Evolutionary conservation across 768 basidiomycete species (phyloP).

Genomic region (Austroboletus festivus): DNA sequence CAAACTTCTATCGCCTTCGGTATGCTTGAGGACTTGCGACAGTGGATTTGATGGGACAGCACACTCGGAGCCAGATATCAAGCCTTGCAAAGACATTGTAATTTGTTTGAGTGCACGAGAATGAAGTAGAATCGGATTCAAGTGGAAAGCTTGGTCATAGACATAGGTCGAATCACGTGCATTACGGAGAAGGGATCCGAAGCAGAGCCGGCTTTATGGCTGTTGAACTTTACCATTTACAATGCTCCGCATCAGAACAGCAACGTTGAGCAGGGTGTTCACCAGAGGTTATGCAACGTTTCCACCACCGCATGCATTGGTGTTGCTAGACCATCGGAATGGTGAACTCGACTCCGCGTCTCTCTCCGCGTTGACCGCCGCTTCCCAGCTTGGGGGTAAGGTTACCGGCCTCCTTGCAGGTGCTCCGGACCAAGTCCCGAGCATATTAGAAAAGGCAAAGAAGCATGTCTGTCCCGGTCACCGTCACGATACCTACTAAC

Average conservation of each 20-base stretch:
- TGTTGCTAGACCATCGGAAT: conserved; percentile 85
- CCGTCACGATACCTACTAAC: conserved; percentile 8
- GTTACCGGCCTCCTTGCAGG: conserved; percentile 79
- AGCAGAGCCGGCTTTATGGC: not conserved
- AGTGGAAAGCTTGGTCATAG: too few relatives aligned
- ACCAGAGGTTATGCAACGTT: conserved; percentile 52
- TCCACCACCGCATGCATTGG: conserved; percentile 67
- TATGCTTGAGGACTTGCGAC: conserved; percentile 84
- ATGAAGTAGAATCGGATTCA: not conserved
- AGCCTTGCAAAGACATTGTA: conserved; percentile 76
- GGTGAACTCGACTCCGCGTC: conserved; percentile 82
- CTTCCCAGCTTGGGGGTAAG: conserved; percentile 77
- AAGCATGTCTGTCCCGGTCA: conserved; percentile 48
- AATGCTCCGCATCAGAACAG: conserved; percentile 22
- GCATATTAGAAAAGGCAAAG: conserved; percentile 71
- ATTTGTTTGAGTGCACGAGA: not conserved
- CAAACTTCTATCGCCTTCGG: conserved; percentile 83
- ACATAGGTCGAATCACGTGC: conserved; percentile 17
- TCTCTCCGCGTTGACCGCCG: conserved; percentile 90
- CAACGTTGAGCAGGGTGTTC: conserved; percentile 32
- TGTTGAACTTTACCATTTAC: not conserved
- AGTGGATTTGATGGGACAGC: conserved; percentile 81
- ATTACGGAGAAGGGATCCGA: not conserved
- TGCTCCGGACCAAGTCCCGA: conserved; percentile 60
- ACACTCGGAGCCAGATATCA: conserved; percentile 90